Conservation (phyloP, 306 rosid species). For the Corylus heterophylla region DNA sequence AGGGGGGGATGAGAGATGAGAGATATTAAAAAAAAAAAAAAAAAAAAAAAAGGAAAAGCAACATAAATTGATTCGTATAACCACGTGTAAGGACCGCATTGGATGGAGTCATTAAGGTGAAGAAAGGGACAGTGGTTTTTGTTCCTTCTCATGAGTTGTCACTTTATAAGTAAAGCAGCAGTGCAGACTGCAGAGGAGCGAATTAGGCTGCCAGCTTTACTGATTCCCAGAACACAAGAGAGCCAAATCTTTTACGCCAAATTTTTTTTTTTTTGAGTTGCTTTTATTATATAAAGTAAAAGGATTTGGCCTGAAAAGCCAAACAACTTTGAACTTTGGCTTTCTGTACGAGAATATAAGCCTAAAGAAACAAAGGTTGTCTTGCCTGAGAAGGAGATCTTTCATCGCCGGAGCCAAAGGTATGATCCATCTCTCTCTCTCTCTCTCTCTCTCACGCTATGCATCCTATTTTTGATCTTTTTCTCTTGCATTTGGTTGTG, state of each 20-base stretch:
- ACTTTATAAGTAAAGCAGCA: background rate
- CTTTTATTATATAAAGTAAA: no score
- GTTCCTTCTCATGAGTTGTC: background rate
- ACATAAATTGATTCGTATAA: background rate
- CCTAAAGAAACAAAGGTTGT: background rate
- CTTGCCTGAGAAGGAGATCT: background rate
- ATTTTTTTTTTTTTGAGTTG: no score
- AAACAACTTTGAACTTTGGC: no score
- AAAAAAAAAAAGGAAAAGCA: no score
- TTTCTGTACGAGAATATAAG: background rate
- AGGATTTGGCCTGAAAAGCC: no score
- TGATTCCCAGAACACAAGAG: no score
- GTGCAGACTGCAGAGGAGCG: no score
- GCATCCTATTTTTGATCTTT: background rate
- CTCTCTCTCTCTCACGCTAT: background rate
- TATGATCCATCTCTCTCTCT: background rate
- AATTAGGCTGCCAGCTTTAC: no score
- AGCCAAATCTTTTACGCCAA: no score
- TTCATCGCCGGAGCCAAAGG: background rate
- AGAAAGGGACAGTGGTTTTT: background rate
- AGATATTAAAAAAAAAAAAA: no score
- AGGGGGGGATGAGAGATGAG: no score
- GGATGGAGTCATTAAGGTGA: background rate
- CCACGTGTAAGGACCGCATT: background rate
- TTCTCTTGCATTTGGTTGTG: background rate